Base-by-base conservation (phyloP, 352 stramenopile species). In the Globisporangium yorkense region DNA sequence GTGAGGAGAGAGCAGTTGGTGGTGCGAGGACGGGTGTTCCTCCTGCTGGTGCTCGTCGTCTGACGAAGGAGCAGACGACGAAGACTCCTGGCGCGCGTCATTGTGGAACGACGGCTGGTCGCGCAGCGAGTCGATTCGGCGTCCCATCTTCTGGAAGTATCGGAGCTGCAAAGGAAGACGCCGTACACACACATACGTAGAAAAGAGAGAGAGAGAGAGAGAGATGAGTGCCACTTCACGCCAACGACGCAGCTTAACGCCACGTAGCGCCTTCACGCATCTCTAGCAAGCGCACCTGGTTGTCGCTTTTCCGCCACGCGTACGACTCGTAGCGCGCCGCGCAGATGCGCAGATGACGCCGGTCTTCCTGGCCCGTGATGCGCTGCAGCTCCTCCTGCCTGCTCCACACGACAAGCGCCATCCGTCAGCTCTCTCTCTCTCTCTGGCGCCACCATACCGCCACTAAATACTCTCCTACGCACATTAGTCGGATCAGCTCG, bases 321-420 rank as follows among this genome's bases (percentile, higher is more conserved):
- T 83, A 79, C 55, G 75, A 84, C 60, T 89, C 80, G 58, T 89
- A 89, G 16, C 77, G 66, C 2, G 77, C 71, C 27, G 80, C 80
- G 37, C 77, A 89, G 57, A 77, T 71, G 33, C 80, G 66, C 54
- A 89, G 51, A 31, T 88, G 77, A n/a, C 72, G 72, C 10, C 66
- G 44, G 45, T 88, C 70, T 2, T 66, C 63, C 41, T 78, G 71
- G 3, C 77, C 80, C 27, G 76, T 84, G 51, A 88, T 80, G n/a
- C 80, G 65, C 51, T 77, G 69, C 49, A 89, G 66, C 54, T 89
- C 71, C 49, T 80, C 50, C 24, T 55, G 37, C 58, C 58, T 64
- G 44, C 40, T 8, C 8, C 33, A 15, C 24, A 29, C 45, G 33
- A 54, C 16, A 29, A 29, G 21, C 27, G 16, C 27, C 5, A 5